Evolutionary conservation across 2,329 filamentous ascomycete genomes (phyloP).

Genomic region (Colletotrichum caudatum): DNA sequence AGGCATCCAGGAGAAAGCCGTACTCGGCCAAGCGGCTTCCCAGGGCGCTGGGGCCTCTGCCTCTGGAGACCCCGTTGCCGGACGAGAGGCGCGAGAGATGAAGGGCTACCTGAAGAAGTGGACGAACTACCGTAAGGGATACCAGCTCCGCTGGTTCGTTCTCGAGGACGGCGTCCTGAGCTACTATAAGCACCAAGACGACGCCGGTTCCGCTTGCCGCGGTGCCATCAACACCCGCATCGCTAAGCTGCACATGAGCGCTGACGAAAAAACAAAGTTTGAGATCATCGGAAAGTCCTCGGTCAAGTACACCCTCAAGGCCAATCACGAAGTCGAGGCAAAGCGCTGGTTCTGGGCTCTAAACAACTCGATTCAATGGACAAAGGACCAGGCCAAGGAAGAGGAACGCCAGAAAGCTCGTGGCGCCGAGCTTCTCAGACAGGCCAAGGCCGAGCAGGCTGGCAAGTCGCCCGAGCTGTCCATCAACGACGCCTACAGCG

Average conservation of each 20-base stretch:
- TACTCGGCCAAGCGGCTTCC: conserved; percentile 79
- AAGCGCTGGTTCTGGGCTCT: conserved; percentile 99
- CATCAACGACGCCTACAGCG: conserved; percentile 61
- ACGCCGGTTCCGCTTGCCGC: conserved; percentile 93
- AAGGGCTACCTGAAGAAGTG: conserved; percentile 99
- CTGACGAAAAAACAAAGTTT: conserved; percentile 97
- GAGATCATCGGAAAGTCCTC: conserved; percentile 98
- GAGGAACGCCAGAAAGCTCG: conserved; percentile 82
- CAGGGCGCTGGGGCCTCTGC: conserved; percentile 65
- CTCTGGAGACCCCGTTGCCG: conserved; percentile 72
- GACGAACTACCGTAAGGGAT: conserved; percentile 98
- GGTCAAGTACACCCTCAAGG: conserved; percentile 97
- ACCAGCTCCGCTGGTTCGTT: conserved; percentile 97
- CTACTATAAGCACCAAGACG: conserved; percentile 99
- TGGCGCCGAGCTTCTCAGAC: conserved; percentile 79
- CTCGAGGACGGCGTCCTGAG: conserved; percentile 96
- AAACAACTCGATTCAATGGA: conserved; percentile 98
- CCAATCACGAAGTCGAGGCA: conserved; percentile 97
- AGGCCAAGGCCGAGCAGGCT: conserved; percentile 82
- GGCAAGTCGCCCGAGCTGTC: conserved; percentile 61
- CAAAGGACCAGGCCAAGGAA: conserved; percentile 95
- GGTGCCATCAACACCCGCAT: conserved; percentile 99
- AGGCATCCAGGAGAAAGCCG: conserved; percentile 96
- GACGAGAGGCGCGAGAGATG: conserved; percentile 94
- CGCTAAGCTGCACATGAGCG: conserved; percentile 92